Evolutionary conservation across 345 rosid species (phyloP), one percentile per base, ranked within the genome.

Genomic region (Microcos paniculata): DNA sequence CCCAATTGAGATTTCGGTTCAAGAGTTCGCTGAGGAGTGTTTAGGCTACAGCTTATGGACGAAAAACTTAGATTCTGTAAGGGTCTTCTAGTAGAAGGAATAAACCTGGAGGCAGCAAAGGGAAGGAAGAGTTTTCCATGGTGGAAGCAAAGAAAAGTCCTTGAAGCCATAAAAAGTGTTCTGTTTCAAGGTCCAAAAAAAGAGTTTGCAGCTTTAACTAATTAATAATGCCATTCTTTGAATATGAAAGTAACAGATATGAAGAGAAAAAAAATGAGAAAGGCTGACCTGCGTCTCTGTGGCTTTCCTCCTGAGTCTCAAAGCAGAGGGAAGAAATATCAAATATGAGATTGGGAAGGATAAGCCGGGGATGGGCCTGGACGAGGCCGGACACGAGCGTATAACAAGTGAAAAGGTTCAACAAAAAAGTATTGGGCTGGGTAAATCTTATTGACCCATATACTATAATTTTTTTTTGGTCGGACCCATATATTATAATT

Each of bases 41-140:
- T 84, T 51, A 73, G 28, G 23, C 81, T 61, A 80, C 84, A 80
- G 21, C 84, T 81, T 55, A 81, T 26, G 73, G 90, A 83, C 30
- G 87, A 73, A 79, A 80, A 78, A 38, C 74, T 71, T 62, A 52
- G 49, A 85, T 58, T 77, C 69, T 43, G 79, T 68, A 65, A 66
- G 21, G 83, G 72, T 24, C 63, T 62, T 31, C 61, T 70, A 8
- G 80, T 52, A 62, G 68, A 73, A 16, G 62, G 63, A 35, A 81
- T 72, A 5, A 81, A 71, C 49, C 81, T 70, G 73, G 78, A 53
- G 0, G 74, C 28, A 49, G 75, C 78, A 28, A 82, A 76, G 48
- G 90, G 81, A 59, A 72, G 53, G 70, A 79, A 43, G 51, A 83
- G 80, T 70, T 73, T 52, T 33, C 68, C 68, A 45, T 48, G 69